A percentile compares a stretch with the other conserved stretches of the same genome.
Evolutionary conservation across 2,329 filamentous ascomycete species (phyloP).

Genomic region (Scedosporium dehoogii): DNA sequence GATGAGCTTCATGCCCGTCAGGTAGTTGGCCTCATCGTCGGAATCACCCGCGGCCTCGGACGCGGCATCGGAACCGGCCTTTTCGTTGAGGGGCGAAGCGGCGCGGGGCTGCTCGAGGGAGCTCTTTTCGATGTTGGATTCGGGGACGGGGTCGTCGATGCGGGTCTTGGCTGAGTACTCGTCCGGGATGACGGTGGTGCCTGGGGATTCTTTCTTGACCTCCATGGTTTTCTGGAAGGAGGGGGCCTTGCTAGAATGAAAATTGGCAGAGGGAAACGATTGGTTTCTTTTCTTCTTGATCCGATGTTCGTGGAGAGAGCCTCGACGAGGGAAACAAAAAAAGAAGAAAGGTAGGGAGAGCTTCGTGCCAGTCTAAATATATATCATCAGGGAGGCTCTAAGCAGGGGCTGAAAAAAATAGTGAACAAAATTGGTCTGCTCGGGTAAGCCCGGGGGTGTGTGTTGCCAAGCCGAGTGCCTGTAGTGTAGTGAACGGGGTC

Average conservation of each 20-base stretch:
- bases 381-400: too few species aligned
- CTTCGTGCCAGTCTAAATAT: too few species aligned
- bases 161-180: not conserved
- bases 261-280: not conserved
- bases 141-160: not conserved
- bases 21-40: slow-evolving; percentile 22
- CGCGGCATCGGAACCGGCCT: not conserved
- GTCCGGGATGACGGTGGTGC: not conserved
- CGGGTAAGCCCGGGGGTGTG: too few species aligned
- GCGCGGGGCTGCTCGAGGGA: not conserved
- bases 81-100: not conserved
- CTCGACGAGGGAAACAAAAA: too few species aligned
- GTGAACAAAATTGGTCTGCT: too few species aligned
- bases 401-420: too few species aligned
- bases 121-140: slow-evolving; percentile 6
- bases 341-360: too few species aligned
- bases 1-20: slow-evolving; percentile 25
- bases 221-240: not conserved
- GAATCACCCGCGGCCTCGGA: slow-evolving; percentile 2
- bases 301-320: too few species aligned
- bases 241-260: not conserved
- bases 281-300: too few species aligned
- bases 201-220: not conserved
- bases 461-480: too few species aligned
- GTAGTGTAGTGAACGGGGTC: too few species aligned